Conservation (phyloP, 2,329 filamentous ascomycete species). For the Pseudogymnoascus sp. region DNA sequence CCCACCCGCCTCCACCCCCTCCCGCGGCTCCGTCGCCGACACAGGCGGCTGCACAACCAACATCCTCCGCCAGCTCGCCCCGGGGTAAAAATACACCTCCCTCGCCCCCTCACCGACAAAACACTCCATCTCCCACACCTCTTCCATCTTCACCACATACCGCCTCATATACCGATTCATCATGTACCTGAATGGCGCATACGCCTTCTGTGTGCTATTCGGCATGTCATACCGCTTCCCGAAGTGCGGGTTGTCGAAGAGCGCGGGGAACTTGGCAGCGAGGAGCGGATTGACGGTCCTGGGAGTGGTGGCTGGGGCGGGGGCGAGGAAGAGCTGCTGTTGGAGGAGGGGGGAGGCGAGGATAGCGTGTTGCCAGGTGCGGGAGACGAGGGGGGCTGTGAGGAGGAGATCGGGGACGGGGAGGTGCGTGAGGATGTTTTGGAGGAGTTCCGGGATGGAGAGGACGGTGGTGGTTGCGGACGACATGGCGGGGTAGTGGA, state of each 20-base stretch:
- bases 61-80: conserved; percentile 1
- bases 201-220: not conserved
- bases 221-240: not conserved
- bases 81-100: not conserved
- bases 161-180: not conserved
- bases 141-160: not conserved
- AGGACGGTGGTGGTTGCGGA: not conserved
- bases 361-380: not conserved
- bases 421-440: not conserved
- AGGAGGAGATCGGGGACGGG: not conserved
- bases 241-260: not conserved
- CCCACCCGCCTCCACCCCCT: not conserved
- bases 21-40: not conserved
- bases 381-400: not conserved
- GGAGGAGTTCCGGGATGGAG: conserved; percentile 1
- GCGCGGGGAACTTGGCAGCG: not conserved
- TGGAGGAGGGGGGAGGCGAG: not conserved
- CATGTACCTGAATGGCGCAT: not conserved
- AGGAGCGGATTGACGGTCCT: not conserved
- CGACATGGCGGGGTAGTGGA: not conserved
- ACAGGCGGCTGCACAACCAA: conserved; percentile 5
- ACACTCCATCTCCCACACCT: conserved; percentile 4
- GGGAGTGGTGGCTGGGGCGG: not conserved
- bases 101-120: not conserved
- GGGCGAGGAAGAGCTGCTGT: not conserved